Base-by-base conservation (phyloP, 306 rosid species). In the Sicyos edulis region DNA sequence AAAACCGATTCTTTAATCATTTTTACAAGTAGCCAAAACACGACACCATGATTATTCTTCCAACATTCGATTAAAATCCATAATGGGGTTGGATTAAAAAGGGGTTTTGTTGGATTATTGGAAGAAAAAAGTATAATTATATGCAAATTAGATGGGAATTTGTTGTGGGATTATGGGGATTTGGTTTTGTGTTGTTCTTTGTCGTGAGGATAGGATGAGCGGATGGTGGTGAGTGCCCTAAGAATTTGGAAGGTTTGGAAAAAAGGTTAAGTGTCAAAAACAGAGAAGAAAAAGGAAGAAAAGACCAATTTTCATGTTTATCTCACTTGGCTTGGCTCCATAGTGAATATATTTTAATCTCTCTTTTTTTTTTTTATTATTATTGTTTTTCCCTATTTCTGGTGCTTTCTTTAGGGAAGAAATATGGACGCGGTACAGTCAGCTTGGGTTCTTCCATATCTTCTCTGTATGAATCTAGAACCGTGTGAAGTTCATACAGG, bases 231-330 rank as follows among this genome's bases (percentile, higher is more conserved):
- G 74, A 15, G 82, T 61, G 85, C 73, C 64, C 54, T 62, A 21
- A 58, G 60, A 29, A 75, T 87, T 86, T 87, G 88, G 88, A 89
- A 83, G 85, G 62, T 79, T 86, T 85, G 72, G 56, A 49, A 77
- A 80, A 75, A 32, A 32, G 37, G 37, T 32, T 32, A 32, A 32
- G 37, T 32, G 37, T 32, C 37, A 32, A 32, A 32, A 32, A 32
- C 37, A 32, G 4, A 32, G 37, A 32, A 32, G 37, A 32, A 32
- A 32, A 32, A 5, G 37, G 37, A 32, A 32, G 37, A 1, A 32
- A 64, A 55, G 32, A 55, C 7, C 32, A 20, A 0, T 61, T 61
- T 63, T 26, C 26, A 34, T 65, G 54, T 32, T 32, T 26, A 32
- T 32, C 37, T 32, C 37, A 32, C 37, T 32, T 26, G 29, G 29